Percentiles rank a stretch among this genome's conserved stretches.
Evolutionary conservation across 2,329 filamentous ascomycete genomes (phyloP).

Genomic region (Pseudocercospora fuligena): DNA sequence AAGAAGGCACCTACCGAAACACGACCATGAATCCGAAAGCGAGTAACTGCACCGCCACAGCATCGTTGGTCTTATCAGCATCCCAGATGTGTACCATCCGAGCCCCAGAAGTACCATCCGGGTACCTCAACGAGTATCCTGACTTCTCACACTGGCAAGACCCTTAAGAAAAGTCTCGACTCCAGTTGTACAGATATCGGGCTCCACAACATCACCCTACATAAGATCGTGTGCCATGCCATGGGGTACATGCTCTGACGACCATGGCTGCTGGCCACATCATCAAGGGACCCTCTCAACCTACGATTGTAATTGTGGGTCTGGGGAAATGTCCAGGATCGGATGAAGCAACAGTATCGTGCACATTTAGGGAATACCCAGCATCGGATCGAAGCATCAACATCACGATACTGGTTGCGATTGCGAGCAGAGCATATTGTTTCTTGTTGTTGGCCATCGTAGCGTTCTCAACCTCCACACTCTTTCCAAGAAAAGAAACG

Average conservation of each 20-base stretch:
- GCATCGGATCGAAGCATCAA: background rate
- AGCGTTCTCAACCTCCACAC: slow-evolving; percentile 9
- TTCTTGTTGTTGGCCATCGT: background rate
- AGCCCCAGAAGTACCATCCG: slow-evolving; percentile 27
- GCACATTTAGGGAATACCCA: background rate
- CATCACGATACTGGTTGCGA: background rate
- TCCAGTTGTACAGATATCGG: slow-evolving; percentile 18
- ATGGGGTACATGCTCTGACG: slow-evolving; percentile 22
- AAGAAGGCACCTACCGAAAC: background rate
- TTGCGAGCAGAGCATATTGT: background rate
- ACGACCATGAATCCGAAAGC: background rate
- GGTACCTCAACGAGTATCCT: slow-evolving; percentile 23
- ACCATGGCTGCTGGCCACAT: background rate
- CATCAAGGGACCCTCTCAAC: background rate
- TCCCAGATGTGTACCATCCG: slow-evolving; percentile 22
- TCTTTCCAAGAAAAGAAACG: background rate
- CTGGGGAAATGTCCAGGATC: slow-evolving; percentile 12
- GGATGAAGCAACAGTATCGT: background rate
- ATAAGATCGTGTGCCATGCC: slow-evolving; percentile 15
- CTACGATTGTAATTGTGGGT: background rate
- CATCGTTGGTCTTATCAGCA: slow-evolving; percentile 10
- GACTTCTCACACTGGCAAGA: slow-evolving; percentile 3
- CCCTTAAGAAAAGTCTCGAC: slow-evolving; percentile 12
- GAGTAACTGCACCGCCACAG: slow-evolving; percentile 27
- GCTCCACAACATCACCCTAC: slow-evolving; percentile 27